Conservation (phyloP, 2,329 filamentous ascomycete genomes). For the Thielaviopsis punctulata region DNA sequence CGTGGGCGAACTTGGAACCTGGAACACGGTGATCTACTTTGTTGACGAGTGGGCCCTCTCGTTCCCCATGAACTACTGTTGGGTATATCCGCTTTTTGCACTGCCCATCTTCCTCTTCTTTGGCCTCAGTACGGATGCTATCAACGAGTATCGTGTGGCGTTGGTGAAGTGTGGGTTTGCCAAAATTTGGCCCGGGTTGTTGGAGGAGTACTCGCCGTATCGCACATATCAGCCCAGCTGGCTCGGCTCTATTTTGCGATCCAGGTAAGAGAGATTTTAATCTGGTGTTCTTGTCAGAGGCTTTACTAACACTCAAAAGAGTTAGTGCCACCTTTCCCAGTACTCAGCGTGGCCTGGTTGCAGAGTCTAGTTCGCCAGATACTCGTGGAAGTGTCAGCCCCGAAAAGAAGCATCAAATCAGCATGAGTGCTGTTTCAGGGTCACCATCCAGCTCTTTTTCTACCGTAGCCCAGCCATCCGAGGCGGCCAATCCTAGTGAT, state of each 20-base stretch:
- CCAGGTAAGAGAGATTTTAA: neutral
- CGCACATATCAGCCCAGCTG: constrained; percentile 3
- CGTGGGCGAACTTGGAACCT: constrained; percentile 21
- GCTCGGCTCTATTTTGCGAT: constrained; percentile 3
- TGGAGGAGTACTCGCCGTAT: constrained; percentile 24
- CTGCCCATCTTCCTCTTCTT: constrained; percentile 36
- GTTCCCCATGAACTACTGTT: constrained; percentile 27
- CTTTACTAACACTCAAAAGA: neutral
- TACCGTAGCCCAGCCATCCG: neutral
- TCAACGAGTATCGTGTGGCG: constrained; percentile 28
- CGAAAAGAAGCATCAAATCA: neutral
- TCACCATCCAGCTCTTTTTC: neutral
- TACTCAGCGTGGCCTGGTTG: neutral
- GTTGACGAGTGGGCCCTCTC: constrained; percentile 26
- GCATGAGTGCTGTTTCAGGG: neutral
- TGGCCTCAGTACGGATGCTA: constrained; percentile 35
- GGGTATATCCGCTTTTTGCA: constrained; percentile 30
- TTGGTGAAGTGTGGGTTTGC: constrained; percentile 26
- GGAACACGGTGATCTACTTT: constrained; percentile 29
- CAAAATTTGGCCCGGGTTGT: constrained; percentile 25
- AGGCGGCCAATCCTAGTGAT: neutral
- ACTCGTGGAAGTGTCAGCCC: neutral
- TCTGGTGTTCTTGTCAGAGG: neutral
- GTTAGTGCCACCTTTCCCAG: neutral
- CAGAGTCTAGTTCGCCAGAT: neutral